Base-by-base conservation (phyloP, 148 eudicot species). In the Nepenthes gracilis region DNA sequence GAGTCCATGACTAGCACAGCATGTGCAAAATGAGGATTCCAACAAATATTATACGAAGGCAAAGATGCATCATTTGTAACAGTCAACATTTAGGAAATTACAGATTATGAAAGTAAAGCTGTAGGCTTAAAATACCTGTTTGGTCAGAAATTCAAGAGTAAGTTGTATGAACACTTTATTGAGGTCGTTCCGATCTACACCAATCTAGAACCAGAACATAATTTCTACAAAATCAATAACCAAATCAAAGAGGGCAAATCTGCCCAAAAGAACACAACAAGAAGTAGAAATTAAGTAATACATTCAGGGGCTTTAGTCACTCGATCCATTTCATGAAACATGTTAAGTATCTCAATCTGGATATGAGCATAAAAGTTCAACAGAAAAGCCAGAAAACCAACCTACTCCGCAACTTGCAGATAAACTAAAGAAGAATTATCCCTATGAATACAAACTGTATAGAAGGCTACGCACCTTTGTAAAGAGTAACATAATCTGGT, bases 111-210 rank as follows among this genome's bases (percentile, higher is more conserved):
- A 10, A 12, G 2, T 54, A 23, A 36, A 38, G 15, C 6, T n/a
- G 40, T 5, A 40, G 15, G 10, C 2, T 37, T 3, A 51, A 37
- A 36, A 58, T 79, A 92, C 98, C 96, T 92, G 98, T 68, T 92
- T 92, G 6, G 94, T 81, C 47, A 82, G 64, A 74, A 92, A 83
- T 79, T 92, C 98, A 55, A 92, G 81, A 4, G 98, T 92, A 58
- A 92, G 88, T 80, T 92, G 98, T 62, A 83, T 77, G 52, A 92
- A 92, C 53, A 78, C 83, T 64, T 92, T 92, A 55, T 70, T 83
- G 55, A 72, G 74, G 75, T 92, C 83, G 60, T 70, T 77, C 56
- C 83, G 82, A 66, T 92, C 98, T 65, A 88, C 81, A 43, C 86
- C 98, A 71, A 92, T 88, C 98, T 92, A 90, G 38, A 77, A 78